Evolutionary conservation across 2,329 filamentous ascomycete genomes (phyloP).

Genomic region (Penicillium italicum): DNA sequence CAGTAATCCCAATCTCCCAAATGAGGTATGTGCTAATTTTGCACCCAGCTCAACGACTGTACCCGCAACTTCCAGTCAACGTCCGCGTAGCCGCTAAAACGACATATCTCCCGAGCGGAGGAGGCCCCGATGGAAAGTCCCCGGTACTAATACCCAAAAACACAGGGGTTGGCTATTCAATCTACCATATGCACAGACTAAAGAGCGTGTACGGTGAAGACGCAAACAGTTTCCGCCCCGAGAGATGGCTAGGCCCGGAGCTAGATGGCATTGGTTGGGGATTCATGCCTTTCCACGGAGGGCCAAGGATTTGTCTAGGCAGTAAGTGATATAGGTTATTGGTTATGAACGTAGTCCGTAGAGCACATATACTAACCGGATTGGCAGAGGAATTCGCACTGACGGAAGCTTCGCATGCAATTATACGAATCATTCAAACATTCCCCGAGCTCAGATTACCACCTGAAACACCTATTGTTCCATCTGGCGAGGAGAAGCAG

Average conservation of each 20-base stretch:
- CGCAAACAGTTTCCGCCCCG: background rate
- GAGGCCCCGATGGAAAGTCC: background rate
- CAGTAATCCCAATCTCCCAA: background rate
- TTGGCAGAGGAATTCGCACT: slow-evolving; percentile 1
- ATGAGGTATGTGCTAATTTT: background rate
- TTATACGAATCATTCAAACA: slow-evolving; percentile 13
- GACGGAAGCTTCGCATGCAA: slow-evolving; percentile 2
- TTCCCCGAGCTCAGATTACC: slow-evolving; percentile 5
- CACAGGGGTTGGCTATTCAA: background rate
- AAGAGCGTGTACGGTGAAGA: slow-evolving; percentile 3
- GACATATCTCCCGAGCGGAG: background rate
- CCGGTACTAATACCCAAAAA: background rate
- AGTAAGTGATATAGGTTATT: background rate
- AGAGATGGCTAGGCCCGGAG: background rate
- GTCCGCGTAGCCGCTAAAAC: slow-evolving; percentile 2
- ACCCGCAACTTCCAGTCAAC: background rate
- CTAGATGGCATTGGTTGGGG: slow-evolving; percentile 1
- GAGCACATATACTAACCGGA: background rate
- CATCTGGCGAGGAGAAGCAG: slow-evolving; percentile 22
- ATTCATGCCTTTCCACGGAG: slow-evolving; percentile 4
- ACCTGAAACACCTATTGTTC: slow-evolving; percentile 5
- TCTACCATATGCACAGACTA: slow-evolving; percentile 2
- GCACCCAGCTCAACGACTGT: background rate
- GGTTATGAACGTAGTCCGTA: background rate
- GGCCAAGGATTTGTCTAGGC: background rate